These are phyloP conservation scores for Colletotrichum karsti DNA, from an alignment of 2,329 filamentous ascomycete genomes.

Conservation along the genomic window DNA sequence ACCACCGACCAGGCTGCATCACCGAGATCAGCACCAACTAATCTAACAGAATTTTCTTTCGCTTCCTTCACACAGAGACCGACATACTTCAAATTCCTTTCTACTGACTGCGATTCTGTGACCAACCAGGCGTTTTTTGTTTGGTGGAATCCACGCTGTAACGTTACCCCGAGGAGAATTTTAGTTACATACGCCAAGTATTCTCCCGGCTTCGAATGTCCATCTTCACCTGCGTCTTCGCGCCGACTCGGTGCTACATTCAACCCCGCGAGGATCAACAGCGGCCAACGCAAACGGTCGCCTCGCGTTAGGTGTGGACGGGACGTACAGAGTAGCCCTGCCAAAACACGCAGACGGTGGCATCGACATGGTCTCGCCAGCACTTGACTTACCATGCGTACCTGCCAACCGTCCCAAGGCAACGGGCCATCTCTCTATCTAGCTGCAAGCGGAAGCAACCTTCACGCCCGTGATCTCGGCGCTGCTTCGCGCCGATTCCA, in stretches of 20 bases:
- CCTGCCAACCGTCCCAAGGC: background rate
- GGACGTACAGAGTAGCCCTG: background rate
- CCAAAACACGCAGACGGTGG: background rate
- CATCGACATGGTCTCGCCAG: background rate
- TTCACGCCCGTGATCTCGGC: background rate
- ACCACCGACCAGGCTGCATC: background rate
- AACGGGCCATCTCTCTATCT: background rate
- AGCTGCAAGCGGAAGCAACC: background rate
- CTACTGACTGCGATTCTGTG: background rate
- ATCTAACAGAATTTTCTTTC: background rate
- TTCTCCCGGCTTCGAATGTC: background rate
- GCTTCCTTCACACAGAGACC: background rate
- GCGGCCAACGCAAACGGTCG: background rate
- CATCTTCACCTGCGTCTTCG: background rate
- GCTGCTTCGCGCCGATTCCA: slow-evolving; percentile 8
- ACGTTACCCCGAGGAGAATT: slow-evolving; percentile 9
- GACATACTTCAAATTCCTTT: background rate
- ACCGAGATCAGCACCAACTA: background rate
- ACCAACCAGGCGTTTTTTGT: background rate
- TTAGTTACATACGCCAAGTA: background rate
- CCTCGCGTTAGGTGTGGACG: too few relatives aligned
- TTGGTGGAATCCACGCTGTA: background rate
- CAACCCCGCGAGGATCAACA: background rate
- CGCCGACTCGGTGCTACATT: slow-evolving; percentile 1
- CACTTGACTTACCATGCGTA: background rate